phyloP scores from a whole-genome alignment of 1,284 basidiomycete genomes.

The Cryptococcus hybrid region DNA sequence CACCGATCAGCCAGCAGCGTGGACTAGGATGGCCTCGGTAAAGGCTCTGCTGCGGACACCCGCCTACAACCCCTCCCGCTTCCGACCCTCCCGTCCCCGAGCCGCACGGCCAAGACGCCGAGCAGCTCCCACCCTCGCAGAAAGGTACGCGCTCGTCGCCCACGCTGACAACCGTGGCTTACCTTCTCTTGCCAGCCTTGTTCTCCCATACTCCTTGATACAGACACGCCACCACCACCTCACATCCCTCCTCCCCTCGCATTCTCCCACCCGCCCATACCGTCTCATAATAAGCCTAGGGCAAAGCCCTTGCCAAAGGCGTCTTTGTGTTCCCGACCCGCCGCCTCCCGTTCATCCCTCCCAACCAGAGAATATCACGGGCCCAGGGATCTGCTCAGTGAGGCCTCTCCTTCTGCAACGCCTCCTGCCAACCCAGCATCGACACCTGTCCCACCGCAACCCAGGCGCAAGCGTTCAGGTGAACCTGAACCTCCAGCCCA shows the following conservation, averaged over 20 bases:
- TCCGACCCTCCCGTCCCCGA: constrained; percentile 11
- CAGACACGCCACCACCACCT: constrained; percentile 41
- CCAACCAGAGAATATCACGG: constrained; percentile 32
- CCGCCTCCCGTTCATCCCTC: constrained; percentile 22
- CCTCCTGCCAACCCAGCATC: not conserved
- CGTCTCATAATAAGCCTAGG: constrained; percentile 37
- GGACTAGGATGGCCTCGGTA: not conserved
- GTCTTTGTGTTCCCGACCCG: constrained; percentile 40
- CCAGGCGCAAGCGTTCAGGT: constrained; percentile 5
- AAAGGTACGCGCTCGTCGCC: constrained; percentile 28
- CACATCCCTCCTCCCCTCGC: constrained; percentile 38
- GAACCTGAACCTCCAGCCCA: constrained; percentile 37
- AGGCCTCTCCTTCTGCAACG: constrained; percentile 1
- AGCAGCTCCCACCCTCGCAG: constrained; percentile 31
- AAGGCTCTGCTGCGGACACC: constrained; percentile 10
- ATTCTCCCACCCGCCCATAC: constrained; percentile 43
- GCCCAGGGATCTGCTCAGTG: not conserved
- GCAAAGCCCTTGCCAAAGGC: constrained; percentile 27
- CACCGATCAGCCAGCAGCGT: too few relatives aligned
- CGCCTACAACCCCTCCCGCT: constrained; percentile 22
- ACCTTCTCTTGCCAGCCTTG: constrained; percentile 16
- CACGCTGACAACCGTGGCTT: not conserved
- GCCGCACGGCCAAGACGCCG: constrained; percentile 1
- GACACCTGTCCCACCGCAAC: not conserved
- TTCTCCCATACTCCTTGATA: constrained; percentile 37